These are phyloP conservation scores for Crassisporium funariophilum DNA, from an alignment of 768 basidiomycete species.

Conservation along the genomic window DNA sequence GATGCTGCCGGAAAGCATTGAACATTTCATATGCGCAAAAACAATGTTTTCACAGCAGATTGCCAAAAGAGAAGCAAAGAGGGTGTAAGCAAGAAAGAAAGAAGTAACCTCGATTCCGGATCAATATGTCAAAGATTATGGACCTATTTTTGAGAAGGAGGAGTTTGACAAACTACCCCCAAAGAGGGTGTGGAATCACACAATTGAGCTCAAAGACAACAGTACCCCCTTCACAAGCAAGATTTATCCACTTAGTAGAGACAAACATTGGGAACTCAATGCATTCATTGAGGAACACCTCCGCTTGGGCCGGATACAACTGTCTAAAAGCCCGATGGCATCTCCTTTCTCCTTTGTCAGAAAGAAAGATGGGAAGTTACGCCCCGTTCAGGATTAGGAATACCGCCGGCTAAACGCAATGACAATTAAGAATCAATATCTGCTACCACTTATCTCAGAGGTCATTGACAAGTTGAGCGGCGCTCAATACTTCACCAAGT, in stretches of 20 bases:
- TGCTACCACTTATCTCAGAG: conserved; percentile 28
- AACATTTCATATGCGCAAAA: neutral
- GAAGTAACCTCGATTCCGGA: conserved; percentile 8
- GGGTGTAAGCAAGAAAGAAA: no score
- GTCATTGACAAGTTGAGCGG: conserved; percentile 22
- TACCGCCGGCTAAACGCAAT: conserved; percentile 27
- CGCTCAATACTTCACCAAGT: conserved; percentile 26
- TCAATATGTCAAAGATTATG: conserved; percentile 10
- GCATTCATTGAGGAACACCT: neutral
- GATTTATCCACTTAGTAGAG: neutral
- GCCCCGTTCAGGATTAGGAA: conserved; percentile 30
- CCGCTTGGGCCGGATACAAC: neutral
- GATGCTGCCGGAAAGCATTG: conserved; percentile 6
- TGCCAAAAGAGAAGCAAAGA: neutral
- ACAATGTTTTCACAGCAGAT: conserved; percentile 1
- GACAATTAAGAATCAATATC: conserved; percentile 30
- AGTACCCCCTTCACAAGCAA: neutral
- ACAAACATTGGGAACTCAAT: neutral
- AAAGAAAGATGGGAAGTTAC: conserved; percentile 13
- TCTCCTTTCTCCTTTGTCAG: neutral
- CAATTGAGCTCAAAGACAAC: neutral
- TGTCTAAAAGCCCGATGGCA: neutral
- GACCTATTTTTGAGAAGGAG: neutral
- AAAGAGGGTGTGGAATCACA: neutral
- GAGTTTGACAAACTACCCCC: neutral